These are phyloP conservation scores for Pseudogymnoascus sp. DNA, from an alignment of 2,329 filamentous ascomycete species.

Conservation along the genomic window DNA sequence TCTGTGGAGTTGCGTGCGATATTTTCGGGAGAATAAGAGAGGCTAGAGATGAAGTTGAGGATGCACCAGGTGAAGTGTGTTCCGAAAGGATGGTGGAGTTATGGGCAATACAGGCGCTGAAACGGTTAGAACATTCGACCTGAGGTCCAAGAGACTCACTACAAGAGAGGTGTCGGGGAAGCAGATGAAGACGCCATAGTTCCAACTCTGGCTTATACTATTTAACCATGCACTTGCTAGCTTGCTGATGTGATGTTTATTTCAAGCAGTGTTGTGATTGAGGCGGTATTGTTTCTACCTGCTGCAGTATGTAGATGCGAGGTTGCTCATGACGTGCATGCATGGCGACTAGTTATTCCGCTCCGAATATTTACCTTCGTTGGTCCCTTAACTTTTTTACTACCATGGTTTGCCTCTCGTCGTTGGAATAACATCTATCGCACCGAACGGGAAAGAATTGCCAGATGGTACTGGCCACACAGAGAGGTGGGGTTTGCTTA, in stretches of 20 bases:
- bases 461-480: slow-evolving; percentile 35
- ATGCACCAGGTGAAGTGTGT: slow-evolving; percentile 79
- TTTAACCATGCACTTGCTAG: neutral
- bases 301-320: neutral
- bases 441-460: neutral
- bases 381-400: slow-evolving; percentile 2
- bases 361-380: neutral
- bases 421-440: neutral
- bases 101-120: slow-evolving; percentile 86
- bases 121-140: slow-evolving; percentile 13
- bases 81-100: slow-evolving; percentile 88
- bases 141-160: slow-evolving; percentile 43
- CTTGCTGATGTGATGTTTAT: neutral
- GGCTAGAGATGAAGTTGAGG: slow-evolving; percentile 76
- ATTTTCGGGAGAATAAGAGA: slow-evolving; percentile 95
- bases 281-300: neutral
- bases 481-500: slow-evolving; percentile 33
- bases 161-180: slow-evolving; percentile 60
- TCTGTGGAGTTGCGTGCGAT: slow-evolving; percentile 68
- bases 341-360: neutral
- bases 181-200: slow-evolving; percentile 66
- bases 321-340: slow-evolving; percentile 5
- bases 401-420: neutral
- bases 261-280: neutral
- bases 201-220: neutral